These are phyloP conservation scores for Penicillium riverlandense DNA, from an alignment of 495 filamentous ascomycete species.

Conservation along the genomic window DNA sequence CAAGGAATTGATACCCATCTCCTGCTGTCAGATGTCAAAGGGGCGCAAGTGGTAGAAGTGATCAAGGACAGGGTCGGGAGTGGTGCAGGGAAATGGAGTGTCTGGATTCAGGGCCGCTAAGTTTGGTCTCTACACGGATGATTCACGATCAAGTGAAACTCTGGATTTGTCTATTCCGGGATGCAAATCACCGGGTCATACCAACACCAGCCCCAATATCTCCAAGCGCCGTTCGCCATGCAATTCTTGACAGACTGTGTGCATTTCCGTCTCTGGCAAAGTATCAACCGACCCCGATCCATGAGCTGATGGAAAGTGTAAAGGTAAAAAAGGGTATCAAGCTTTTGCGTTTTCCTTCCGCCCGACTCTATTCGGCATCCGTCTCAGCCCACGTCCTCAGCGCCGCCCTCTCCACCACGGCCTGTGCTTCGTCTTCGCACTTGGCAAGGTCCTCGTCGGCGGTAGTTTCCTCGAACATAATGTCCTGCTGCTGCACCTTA, in stretches of 20 bases:
- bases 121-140: constrained; percentile 2
- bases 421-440: constrained; percentile 40
- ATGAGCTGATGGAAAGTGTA: constrained; percentile 9
- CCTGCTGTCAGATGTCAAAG: constrained; percentile 23
- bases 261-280: constrained; percentile 5
- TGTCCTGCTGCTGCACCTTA: constrained; percentile 45
- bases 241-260: constrained; percentile 1
- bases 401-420: constrained; percentile 39
- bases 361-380: neutral
- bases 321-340: constrained; percentile 27
- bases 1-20: constrained; percentile 37
- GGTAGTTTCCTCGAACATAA: constrained; percentile 38
- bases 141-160: too few species aligned
- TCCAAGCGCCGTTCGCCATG: constrained; percentile 14
- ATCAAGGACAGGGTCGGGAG: constrained; percentile 34
- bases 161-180: too few species aligned
- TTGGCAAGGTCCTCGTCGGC: constrained; percentile 30
- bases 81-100: constrained; percentile 33
- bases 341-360: constrained; percentile 5
- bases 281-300: constrained; percentile 24
- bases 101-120: constrained; percentile 14
- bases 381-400: constrained; percentile 33
- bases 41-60: constrained; percentile 26
- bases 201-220: too few species aligned
- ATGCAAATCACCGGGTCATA: too few species aligned